A percentile compares a stretch with the other conserved stretches of the same genome.
Conservation (phyloP, 78 protist genomes). For the Dictyostelium citrinum region DNA sequence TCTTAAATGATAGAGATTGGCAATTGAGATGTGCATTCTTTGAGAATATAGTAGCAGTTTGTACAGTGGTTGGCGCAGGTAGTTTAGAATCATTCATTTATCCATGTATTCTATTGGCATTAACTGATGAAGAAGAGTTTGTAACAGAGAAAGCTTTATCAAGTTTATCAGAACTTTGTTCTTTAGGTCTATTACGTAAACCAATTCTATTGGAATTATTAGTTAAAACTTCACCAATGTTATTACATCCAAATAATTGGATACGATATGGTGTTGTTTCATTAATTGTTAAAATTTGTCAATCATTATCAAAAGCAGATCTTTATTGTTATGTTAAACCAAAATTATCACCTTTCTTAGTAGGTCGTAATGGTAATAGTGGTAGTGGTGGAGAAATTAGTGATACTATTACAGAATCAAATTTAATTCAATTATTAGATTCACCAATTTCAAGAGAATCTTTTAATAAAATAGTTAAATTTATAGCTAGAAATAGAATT, state of each 20-base stretch:
- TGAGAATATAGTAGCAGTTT: constrained; percentile 76
- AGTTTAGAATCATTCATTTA: constrained; percentile 74
- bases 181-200: constrained; percentile 61
- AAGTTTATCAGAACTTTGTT: constrained; percentile 17
- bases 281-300: constrained; percentile 36
- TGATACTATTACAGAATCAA: constrained; percentile 21
- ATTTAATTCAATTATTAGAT: constrained; percentile 30
- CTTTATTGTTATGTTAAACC: constrained; percentile 58
- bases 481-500: not conserved
- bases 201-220: constrained; percentile 63
- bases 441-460: constrained; percentile 64
- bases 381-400: not conserved
- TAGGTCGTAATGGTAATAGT: not conserved
- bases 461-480: constrained; percentile 38
- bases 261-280: constrained; percentile 79
- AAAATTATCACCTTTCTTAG: not conserved
- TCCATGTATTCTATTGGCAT: constrained; percentile 59
- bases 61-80: constrained; percentile 75
- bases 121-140: constrained; percentile 80
- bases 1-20: constrained; percentile 79
- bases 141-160: constrained; percentile 78
- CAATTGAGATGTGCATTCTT: constrained; percentile 79
- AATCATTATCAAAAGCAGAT: constrained; percentile 43
- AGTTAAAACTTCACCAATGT: constrained; percentile 62
- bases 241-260: constrained; percentile 78